Evolutionary conservation across 202 grass and related monocot species (phyloP), one percentile per base, ranked within the genome.

Genomic region (Digitaria exilis): DNA sequence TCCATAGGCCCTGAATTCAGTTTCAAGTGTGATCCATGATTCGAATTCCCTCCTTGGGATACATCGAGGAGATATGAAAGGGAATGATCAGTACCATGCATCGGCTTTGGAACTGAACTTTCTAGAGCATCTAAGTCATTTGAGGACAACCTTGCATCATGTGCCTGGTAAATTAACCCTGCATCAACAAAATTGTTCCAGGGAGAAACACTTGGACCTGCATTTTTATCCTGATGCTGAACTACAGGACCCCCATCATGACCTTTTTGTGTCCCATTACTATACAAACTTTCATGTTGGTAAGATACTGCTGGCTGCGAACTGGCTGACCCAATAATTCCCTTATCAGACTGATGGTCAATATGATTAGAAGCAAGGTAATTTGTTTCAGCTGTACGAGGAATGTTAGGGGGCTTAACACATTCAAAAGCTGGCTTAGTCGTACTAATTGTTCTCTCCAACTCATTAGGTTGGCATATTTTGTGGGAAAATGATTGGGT

Each of bases 91-190:
- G 43, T 60, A 81, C 67, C 48, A 79, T 65, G 61, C 32, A 83
- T 46, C 9, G 54, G 48, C 5, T 67, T 54, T 65, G 79, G 82
- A 80, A 85, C 43, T 39, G 87, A 88, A 54, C 84, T 91, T 85
- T 94, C 87, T 30, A 89, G 60, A 85, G 81, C 82, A 78, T 89
- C 87, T 52, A 85, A 51, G 16, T 91, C 84, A 78, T 85, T 6
- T 17, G 92, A 94, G 50, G 73, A 89, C 68, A 87, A 34, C 74
- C 75, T 77, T 60, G 76, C 67, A 82, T 62, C 74, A 50, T 0
- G 64, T 68, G 82, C 43, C 0, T 0, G 37, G 54, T 61, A 78
- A 56, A 44, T 79, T 7, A 79, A 71, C 52, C 65, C 30, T 51
- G 69, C 65, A 65, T 85, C 52, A 66, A 78, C 65, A 60, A 66